Percentiles rank a stretch among this genome's conserved stretches.
Evolutionary conservation across 163 green algal species (phyloP).

Genomic region (Prototheca cutis): DNA sequence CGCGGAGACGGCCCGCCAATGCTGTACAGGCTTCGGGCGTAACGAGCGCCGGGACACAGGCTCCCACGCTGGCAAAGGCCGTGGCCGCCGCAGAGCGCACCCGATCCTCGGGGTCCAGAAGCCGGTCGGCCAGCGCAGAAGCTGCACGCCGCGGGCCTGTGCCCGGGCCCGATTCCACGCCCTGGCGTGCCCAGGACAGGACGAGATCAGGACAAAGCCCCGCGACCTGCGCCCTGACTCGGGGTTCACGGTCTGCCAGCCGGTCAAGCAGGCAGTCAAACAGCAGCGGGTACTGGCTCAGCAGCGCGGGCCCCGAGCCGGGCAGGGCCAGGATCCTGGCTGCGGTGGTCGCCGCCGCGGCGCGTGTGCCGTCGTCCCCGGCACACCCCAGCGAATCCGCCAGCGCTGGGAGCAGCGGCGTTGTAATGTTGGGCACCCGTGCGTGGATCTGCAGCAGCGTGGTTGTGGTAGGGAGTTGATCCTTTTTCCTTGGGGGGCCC

Average conservation of each 20-base stretch:
- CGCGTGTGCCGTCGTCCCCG: conserved; percentile 31
- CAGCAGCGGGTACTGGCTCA: conserved; percentile 23
- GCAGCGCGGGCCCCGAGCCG: neutral
- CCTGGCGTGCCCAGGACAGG: too few relatives aligned
- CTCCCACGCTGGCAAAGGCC: conserved; percentile 25
- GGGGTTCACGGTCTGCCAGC: too few relatives aligned
- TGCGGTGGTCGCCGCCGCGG: conserved; percentile 38
- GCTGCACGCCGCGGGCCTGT: too few relatives aligned
- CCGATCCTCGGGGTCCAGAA: conserved; percentile 47
- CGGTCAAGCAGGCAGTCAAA: conserved; percentile 40
- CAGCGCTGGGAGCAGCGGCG: conserved; percentile 51
- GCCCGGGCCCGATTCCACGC: too few relatives aligned
- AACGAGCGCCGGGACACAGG: conserved; percentile 15
- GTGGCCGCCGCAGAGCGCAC: conserved; percentile 29
- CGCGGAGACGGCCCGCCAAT: conserved; percentile 41
- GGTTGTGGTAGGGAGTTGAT: neutral
- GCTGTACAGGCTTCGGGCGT: conserved; percentile 5
- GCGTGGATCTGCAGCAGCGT: conserved; percentile 41
- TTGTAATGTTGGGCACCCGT: conserved; percentile 33
- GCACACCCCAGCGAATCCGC: conserved; percentile 36
- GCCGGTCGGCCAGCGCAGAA: conserved; percentile 18
- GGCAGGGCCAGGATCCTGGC: conserved; percentile 34
- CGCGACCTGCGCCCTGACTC: too few relatives aligned
- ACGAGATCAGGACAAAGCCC: too few relatives aligned
- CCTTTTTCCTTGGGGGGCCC: too few relatives aligned